phyloP scores from a whole-genome alignment of 2,329 filamentous ascomycete species.

The Colletotrichum lindemuthianum region DNA sequence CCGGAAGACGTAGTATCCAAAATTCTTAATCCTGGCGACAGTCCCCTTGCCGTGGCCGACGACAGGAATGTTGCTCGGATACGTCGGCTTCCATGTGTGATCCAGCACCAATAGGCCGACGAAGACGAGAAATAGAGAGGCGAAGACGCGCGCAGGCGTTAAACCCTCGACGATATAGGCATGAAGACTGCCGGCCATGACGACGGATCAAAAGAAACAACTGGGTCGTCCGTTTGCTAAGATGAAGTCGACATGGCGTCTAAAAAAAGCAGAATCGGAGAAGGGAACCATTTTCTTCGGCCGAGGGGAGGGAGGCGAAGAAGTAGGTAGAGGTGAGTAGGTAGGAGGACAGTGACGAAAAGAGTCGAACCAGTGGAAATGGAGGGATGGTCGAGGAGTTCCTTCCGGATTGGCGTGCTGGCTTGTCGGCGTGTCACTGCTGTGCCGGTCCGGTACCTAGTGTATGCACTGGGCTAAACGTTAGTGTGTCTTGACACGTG shows the following conservation, averaged over 20 bases:
- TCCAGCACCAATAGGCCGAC: conserved; percentile 52
- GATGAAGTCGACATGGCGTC: too few species aligned
- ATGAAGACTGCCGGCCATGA: conserved; percentile 37
- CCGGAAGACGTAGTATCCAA: conserved; percentile 49
- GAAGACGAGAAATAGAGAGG: conserved; percentile 45
- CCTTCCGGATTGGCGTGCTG: too few species aligned
- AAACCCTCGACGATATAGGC: conserved; percentile 43
- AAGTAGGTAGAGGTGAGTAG: not conserved
- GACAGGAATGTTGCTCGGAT: conserved; percentile 51
- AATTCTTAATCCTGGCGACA: conserved; percentile 51
- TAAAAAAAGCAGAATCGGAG: too few species aligned
- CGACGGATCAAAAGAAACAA: not conserved
- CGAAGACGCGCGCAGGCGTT: conserved; percentile 43
- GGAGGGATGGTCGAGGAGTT: not conserved
- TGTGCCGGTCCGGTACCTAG: too few species aligned
- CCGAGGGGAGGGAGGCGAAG: too few species aligned
- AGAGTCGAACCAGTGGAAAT: too few species aligned
- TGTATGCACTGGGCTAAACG: too few species aligned
- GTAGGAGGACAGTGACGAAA: too few species aligned
- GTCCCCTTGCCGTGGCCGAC: conserved; percentile 52
- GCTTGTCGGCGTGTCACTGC: too few species aligned
- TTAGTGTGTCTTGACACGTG: too few species aligned
- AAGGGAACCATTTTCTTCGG: too few species aligned
- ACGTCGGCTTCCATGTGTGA: conserved; percentile 50
- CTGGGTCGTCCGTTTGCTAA: not conserved